These are phyloP conservation scores for Phoma sp. DNA, from an alignment of 2,329 filamentous ascomycete species.

Conservation along the genomic window DNA sequence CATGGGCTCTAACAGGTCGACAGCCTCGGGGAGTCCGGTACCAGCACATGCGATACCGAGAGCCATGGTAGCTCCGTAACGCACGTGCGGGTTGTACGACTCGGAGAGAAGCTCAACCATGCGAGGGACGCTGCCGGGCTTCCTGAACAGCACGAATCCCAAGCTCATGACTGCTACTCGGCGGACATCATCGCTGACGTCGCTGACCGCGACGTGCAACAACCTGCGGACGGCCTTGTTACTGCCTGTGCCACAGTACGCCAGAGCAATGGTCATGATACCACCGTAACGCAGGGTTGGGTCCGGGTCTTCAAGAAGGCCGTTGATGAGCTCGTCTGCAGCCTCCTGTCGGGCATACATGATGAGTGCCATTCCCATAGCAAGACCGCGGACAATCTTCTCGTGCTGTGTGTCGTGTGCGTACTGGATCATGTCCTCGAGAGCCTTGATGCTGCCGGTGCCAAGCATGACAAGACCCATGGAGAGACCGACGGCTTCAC, in stretches of 20 bases:
- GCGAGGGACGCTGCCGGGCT: slow-evolving; percentile 93
- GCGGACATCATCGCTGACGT: slow-evolving; percentile 97
- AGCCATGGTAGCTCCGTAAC: slow-evolving; percentile 97
- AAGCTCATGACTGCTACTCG: slow-evolving; percentile 96
- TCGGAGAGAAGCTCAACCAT: slow-evolving; percentile 99
- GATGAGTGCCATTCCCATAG: slow-evolving; percentile 95
- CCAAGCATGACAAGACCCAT: slow-evolving; percentile 99
- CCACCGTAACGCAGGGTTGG: slow-evolving; percentile 93
- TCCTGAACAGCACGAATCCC: slow-evolving; percentile 97
- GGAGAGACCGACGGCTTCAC: slow-evolving; percentile 91
- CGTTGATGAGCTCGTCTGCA: slow-evolving; percentile 92
- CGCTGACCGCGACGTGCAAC: slow-evolving; percentile 93
- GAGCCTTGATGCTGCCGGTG: slow-evolving; percentile 90
- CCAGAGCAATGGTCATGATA: slow-evolving; percentile 97
- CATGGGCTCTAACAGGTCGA: slow-evolving; percentile 97
- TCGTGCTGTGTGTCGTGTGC: slow-evolving; percentile 98
- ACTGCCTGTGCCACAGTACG: slow-evolving; percentile 95
- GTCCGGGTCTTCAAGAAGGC: slow-evolving; percentile 89
- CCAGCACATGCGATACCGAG: slow-evolving; percentile 97
- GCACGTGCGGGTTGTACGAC: slow-evolving; percentile 98
- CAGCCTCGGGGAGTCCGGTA: slow-evolving; percentile 93
- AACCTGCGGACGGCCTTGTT: slow-evolving; percentile 98
- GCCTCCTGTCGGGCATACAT: slow-evolving; percentile 97
- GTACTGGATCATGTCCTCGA: slow-evolving; percentile 97
- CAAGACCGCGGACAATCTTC: slow-evolving; percentile 96